Base-by-base conservation (phyloP, 768 basidiomycete genomes). In the Pleurotus cornucopiae region DNA sequence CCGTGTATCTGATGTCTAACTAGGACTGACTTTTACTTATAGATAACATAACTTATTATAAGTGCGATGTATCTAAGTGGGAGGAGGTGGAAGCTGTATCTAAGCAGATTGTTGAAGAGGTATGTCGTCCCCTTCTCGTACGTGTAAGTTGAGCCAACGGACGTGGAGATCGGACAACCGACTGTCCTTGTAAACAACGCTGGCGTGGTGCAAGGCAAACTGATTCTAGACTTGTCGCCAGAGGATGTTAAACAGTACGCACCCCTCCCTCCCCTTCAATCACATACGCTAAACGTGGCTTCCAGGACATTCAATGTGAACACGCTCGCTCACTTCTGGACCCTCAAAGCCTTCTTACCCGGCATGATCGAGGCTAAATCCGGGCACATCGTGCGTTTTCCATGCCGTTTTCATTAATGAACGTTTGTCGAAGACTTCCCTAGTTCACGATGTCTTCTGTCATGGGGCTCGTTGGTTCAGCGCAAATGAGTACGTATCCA, bases 151-250 rank as follows among this genome's bases (percentile, higher is more conserved):
- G n/a, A 23, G 9, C 20, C 2, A 7, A 49, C 37, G 30, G 41
- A 34, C 23, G 45, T 52, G 30, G 62, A 95, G 91, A 77, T 96
- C 52, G 95, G 92, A 2, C 79, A 89, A 57, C 91, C 91, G 0
- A 97, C 97, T 0, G 80, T 98, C 39, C 73, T 99, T 20, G 76
- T 99, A 62, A 98, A 98, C 73, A 98, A 96, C 66, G 97, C 96
- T 0, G 97, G 95, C 16, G 85, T 97, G 56, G 91, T 90, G 21
- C 91, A 94, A 71, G 94, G 94, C 21, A 95, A 94, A 63, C 72
- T 86, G 2, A 72, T 99, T 30, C 72, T 95, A 11, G 94, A 98
- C 64, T 75, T 97, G 57, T 74, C 71, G 2, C 80, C 88, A 4
- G 78, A 83, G 53, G 96, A 99, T 64, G 70, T 98, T 45, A 73